Percentiles rank a stretch among this genome's conserved stretches.
Conservation (phyloP, 768 basidiomycete genomes). For the Paxillus rubicundulus region DNA sequence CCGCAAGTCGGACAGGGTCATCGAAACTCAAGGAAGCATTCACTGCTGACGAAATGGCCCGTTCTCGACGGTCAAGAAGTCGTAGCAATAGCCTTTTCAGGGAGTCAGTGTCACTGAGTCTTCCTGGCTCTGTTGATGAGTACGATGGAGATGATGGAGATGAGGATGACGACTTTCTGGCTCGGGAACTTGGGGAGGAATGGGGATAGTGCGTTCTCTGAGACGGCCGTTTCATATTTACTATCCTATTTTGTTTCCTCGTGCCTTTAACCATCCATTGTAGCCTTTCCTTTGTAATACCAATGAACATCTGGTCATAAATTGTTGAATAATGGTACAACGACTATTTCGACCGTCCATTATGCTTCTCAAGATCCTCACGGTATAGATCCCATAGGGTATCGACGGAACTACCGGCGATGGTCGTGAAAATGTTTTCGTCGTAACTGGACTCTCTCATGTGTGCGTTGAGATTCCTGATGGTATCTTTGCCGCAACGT, state of each 20-base stretch:
- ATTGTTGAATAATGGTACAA: not conserved
- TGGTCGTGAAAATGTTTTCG: constrained; percentile 47
- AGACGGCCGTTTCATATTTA: not conserved
- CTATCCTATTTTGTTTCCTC: constrained; percentile 2
- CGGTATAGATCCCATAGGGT: constrained; percentile 62
- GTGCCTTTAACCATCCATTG: constrained; percentile 19
- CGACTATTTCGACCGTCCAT: not conserved
- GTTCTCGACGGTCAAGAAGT: constrained; percentile 16
- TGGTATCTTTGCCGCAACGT: constrained; percentile 49
- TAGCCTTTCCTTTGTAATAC: constrained; percentile 18
- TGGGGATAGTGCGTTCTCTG: constrained; percentile 51
- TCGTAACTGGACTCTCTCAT: constrained; percentile 52
- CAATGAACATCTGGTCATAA: not conserved
- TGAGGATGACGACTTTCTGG: constrained; percentile 75
- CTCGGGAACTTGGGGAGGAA: constrained; percentile 75
- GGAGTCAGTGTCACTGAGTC: constrained; percentile 9
- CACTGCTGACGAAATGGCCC: constrained; percentile 49
- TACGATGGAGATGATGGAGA: constrained; percentile 52
- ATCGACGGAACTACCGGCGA: constrained; percentile 51
- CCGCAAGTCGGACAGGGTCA: constrained; percentile 58
- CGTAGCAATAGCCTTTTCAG: constrained; percentile 19
- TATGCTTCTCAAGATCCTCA: constrained; percentile 29
- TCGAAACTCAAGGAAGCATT: constrained; percentile 71
- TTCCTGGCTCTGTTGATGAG: constrained; percentile 38
- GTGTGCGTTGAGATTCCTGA: constrained; percentile 55